A percentile compares a stretch with the other conserved stretches of the same genome.
These are phyloP conservation scores for Aphanomyces invadans DNA, from an alignment of 352 stramenopile species.

Conservation along the genomic window DNA sequence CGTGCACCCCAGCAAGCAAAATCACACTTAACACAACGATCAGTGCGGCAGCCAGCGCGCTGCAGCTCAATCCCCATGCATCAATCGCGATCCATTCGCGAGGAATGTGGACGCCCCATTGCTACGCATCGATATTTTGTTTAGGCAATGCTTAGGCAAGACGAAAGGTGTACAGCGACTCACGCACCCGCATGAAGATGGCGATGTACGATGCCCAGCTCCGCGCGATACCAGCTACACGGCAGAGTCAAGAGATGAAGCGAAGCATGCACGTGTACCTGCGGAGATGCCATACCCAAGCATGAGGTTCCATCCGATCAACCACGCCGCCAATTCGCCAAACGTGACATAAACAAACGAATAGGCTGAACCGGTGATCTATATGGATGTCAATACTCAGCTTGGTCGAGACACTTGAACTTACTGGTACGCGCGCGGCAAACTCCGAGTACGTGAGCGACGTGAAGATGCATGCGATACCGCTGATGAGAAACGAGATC, in stretches of 20 bases:
- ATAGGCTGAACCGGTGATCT: constrained; percentile 85
- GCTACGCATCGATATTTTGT: too few species aligned
- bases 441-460: constrained; percentile 89
- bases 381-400: neutral
- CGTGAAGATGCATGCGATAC: constrained; percentile 84
- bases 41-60: constrained; percentile 68
- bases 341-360: constrained; percentile 87
- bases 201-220: constrained; percentile 86
- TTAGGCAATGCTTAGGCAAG: too few species aligned
- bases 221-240: constrained; percentile 76
- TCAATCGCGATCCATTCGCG: constrained; percentile 55
- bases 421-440: constrained; percentile 69
- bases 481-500: constrained; percentile 87
- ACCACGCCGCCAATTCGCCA: constrained; percentile 80
- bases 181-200: constrained; percentile 51
- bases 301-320: constrained; percentile 90
- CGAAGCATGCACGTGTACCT: constrained; percentile 30
- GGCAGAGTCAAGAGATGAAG: constrained; percentile 5
- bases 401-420: constrained; percentile 15
- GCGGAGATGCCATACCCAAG: constrained; percentile 89
- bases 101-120: constrained; percentile 54
- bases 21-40: constrained; percentile 81
- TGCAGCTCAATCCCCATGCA: constrained; percentile 54
- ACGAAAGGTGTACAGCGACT: too few species aligned
- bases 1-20: constrained; percentile 68